Percentiles rank a stretch among this genome's conserved stretches.
Conservation (phyloP, 1,139 yeast species). For the Geotrichum citri-aurantii region DNA sequence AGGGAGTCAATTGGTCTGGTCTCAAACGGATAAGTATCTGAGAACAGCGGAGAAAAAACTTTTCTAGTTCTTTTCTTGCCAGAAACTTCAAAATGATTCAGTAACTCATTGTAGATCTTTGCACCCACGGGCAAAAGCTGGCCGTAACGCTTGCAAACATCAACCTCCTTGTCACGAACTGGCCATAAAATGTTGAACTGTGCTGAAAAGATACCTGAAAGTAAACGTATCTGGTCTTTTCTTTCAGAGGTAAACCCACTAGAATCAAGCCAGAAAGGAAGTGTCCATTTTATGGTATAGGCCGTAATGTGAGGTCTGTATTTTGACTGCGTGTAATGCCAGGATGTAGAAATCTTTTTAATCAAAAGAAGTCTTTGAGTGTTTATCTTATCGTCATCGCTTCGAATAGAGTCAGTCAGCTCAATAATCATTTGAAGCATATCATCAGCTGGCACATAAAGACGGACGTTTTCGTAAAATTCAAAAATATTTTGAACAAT, state of each 20-base stretch:
- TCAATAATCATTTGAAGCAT: constrained; percentile 28
- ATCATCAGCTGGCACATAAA: constrained; percentile 26
- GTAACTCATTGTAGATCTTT: constrained; percentile 29
- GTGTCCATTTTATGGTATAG: constrained; percentile 54
- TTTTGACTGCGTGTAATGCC: constrained; percentile 39
- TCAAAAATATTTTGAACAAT: constrained; percentile 24
- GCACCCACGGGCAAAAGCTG: constrained; percentile 33
- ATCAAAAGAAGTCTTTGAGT: constrained; percentile 54
- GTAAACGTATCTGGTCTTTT: constrained; percentile 30
- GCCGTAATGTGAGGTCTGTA: constrained; percentile 44
- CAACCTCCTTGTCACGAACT: constrained; percentile 26
- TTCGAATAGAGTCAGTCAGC: constrained; percentile 27
- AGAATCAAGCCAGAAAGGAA: constrained; percentile 27
- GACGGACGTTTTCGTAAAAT: constrained; percentile 24
- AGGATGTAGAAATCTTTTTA: constrained; percentile 50
- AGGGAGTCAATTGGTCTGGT: constrained; percentile 67
- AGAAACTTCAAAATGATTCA: constrained; percentile 24
- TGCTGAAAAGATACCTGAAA: constrained; percentile 31
- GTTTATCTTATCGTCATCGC: constrained; percentile 41
- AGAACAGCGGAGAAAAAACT: constrained; percentile 48
- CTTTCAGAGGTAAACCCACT: constrained; percentile 26
- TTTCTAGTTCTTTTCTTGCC: constrained; percentile 10
- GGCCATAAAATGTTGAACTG: constrained; percentile 34
- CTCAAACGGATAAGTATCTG: constrained; percentile 57
- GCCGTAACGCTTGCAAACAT: constrained; percentile 30